Base-by-base conservation (phyloP, 192 early-diverging fungal species). In the Umbelopsis ramanniana region DNA sequence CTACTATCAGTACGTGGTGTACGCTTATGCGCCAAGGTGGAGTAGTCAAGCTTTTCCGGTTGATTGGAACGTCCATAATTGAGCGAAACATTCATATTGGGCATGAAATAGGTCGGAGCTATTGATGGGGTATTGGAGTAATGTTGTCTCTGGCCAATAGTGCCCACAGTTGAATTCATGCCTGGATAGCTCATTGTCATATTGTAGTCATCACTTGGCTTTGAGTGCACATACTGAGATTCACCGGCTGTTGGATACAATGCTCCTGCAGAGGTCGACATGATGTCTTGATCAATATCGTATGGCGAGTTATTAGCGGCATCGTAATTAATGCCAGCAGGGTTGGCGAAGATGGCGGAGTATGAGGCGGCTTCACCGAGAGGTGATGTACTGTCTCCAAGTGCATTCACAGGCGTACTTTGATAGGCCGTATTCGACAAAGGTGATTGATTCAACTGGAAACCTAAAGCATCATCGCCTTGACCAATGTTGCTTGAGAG, bases 401-500 rank as follows among this genome's bases (percentile, higher is more conserved):
- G 26, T 10, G 15, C 24, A 33, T 63, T 35, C 26, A 37, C 3
- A 17, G 57, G 7, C 3, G 33, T n/a, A 63, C 37, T 29, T 33
- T 63, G 57, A 8, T 63, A 63, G 5, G 15, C 29, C 15, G 33
- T 19, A 37, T 63, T 63, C 0, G 33, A 33, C 1, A 63, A 37
- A 3, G 57, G 33, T 19, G 57, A 37, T 37, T 63, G 57, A 37
- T 63, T 35, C 10, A 63, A n/a, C 14, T 29, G 57, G 7, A 63
- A 19, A 63, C 8, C 57, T 11, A 63, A 37, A 4, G 57, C 17
- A n/a, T 63, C 57, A 33, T 63, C 57, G 23, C 57, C 57, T 37
- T 63, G 54, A 0, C 38, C 50, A 55, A 75, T 70, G 43, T 33
- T 75, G 9, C 48, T 69, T 26, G 74, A 66, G 35, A 75, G 35